Evolutionary conservation across 495 filamentous ascomycete genomes (phyloP).

Genomic region (Schizothecium vesticola): DNA sequence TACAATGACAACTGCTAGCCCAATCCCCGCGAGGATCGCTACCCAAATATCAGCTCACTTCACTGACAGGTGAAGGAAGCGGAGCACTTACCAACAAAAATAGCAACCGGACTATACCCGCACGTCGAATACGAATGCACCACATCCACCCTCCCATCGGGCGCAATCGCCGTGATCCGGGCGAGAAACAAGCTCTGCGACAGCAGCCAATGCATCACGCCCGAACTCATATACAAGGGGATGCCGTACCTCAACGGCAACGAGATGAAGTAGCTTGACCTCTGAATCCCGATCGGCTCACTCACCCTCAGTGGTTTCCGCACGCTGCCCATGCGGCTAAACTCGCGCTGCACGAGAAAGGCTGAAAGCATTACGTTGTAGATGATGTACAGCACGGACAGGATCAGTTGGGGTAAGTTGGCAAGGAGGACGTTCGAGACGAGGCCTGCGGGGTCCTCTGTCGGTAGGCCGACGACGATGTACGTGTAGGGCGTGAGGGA

Average conservation of each 20-base stretch:
- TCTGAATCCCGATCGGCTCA: constrained; percentile 34
- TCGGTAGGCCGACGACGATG: constrained; percentile 11
- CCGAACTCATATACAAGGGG: constrained; percentile 29
- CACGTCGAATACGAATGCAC: constrained; percentile 19
- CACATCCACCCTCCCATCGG: constrained; percentile 1
- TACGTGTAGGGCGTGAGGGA: constrained; percentile 23
- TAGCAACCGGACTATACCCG: constrained; percentile 30
- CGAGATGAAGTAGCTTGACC: constrained; percentile 44
- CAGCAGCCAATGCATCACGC: constrained; percentile 39
- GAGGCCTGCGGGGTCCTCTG: constrained; percentile 12
- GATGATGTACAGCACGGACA: constrained; percentile 41
- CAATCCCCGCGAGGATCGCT: background rate
- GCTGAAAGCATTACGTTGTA: constrained; percentile 36
- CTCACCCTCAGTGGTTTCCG: constrained; percentile 14
- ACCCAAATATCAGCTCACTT: background rate
- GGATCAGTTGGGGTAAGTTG: constrained; percentile 40
- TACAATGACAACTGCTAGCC: background rate
- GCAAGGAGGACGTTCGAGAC: constrained; percentile 31
- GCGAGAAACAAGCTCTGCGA: constrained; percentile 38
- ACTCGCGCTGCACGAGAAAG: constrained; percentile 31
- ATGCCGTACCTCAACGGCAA: constrained; percentile 43
- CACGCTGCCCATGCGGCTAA: constrained; percentile 1
- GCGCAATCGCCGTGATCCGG: constrained; percentile 11
- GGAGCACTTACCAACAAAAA: constrained; percentile 20
- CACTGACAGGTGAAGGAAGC: background rate